These are phyloP conservation scores for Spirogloea muscicola DNA, from an alignment of 139 green algal species.

Conservation along the genomic window DNA sequence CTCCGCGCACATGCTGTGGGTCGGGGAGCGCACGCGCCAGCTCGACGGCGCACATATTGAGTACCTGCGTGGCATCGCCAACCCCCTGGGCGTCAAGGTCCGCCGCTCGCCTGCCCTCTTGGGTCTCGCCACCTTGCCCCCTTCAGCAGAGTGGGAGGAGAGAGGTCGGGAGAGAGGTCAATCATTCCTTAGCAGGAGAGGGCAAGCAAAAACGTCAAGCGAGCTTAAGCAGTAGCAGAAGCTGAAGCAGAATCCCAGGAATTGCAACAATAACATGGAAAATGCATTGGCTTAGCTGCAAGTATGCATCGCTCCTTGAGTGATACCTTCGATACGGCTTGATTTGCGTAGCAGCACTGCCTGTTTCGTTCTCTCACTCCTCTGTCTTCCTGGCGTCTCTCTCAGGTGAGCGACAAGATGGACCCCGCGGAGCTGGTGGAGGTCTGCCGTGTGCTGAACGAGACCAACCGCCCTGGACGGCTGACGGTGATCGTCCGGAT, in stretches of 20 bases:
- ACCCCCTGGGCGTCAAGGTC: constrained; percentile 91
- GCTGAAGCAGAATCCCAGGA: not conserved
- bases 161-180: not conserved
- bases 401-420: constrained; percentile 90
- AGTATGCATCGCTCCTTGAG: not conserved
- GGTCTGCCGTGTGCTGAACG: constrained; percentile 88
- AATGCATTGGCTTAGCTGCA: not conserved
- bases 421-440: constrained; percentile 82
- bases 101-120: not conserved
- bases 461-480: constrained; percentile 85
- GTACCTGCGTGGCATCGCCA: constrained; percentile 90
- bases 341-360: too few species aligned
- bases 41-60: constrained; percentile 96
- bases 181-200: not conserved
- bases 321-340: too few species aligned
- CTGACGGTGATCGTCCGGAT: constrained; percentile 94
- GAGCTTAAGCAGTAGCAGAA: not conserved
- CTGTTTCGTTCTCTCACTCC: too few species aligned
- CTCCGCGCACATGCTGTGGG: constrained; percentile 96
- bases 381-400: too few species aligned
- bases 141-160: not conserved
- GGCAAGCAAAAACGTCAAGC: not conserved
- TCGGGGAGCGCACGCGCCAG: constrained; percentile 95
- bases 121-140: not conserved
- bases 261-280: not conserved